A percentile compares a stretch with the other conserved stretches of the same genome.
Conservation (phyloP, 192 early-diverging fungal species). For the Backusella morwellensis region DNA sequence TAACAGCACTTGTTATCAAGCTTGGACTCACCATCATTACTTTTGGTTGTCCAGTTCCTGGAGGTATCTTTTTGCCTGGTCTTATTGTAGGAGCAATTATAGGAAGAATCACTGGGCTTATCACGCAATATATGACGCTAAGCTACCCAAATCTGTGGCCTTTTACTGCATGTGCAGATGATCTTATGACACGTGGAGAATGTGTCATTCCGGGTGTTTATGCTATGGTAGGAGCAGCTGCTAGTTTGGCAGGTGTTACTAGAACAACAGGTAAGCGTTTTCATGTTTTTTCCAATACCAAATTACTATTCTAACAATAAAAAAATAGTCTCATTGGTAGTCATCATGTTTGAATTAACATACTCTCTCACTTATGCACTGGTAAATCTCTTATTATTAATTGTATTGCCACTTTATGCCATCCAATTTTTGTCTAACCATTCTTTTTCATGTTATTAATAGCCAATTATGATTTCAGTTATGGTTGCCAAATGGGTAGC, state of each 20-base stretch:
- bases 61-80: constrained; percentile 92
- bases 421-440: background rate
- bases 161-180: constrained; percentile 77
- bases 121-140: constrained; percentile 61
- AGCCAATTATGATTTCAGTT: constrained; percentile 36
- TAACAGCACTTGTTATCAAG: constrained; percentile 61
- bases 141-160: constrained; percentile 61
- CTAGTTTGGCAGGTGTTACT: constrained; percentile 82
- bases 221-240: constrained; percentile 92
- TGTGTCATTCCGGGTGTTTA: constrained; percentile 97
- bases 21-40: constrained; percentile 65
- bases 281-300: background rate
- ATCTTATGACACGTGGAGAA: constrained; percentile 45
- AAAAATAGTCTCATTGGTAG: constrained; percentile 69
- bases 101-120: constrained; percentile 86
- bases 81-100: constrained; percentile 93
- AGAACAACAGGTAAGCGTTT: constrained; percentile 64
- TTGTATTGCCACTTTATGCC: background rate
- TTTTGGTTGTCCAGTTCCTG: constrained; percentile 76
- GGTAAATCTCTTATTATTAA: constrained; percentile 8
- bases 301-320: background rate
- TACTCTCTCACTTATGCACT: constrained; percentile 90
- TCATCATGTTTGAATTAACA: constrained; percentile 99
- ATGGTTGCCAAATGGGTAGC: constrained; percentile 69
- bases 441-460: constrained; percentile 4